These are phyloP conservation scores for Wickerhamiella domercqiae DNA, from an alignment of 805 yeast species.

Conservation along the genomic window DNA sequence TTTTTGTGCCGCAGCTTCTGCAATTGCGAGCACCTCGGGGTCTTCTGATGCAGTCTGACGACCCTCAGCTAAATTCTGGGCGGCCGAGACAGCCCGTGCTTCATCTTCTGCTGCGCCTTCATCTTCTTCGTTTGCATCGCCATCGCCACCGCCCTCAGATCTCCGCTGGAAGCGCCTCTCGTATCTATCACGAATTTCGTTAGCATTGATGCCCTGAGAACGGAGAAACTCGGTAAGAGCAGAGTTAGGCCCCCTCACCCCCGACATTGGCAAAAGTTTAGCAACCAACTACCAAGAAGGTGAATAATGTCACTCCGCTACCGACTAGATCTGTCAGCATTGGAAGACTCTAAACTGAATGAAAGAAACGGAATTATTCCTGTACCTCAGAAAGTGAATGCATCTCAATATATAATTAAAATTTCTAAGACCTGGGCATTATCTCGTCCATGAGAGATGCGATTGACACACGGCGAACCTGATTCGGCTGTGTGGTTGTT, in stretches of 20 bases:
- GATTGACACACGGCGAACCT: too few relatives aligned
- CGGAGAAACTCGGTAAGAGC: slow-evolving; percentile 80
- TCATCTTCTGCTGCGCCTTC: slow-evolving; percentile 15
- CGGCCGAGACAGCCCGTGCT: slow-evolving; percentile 7
- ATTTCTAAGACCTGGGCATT: too few relatives aligned
- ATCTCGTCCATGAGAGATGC: too few relatives aligned
- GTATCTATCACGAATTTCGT: slow-evolving; percentile 40
- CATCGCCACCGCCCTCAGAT: slow-evolving; percentile 22
- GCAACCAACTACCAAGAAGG: neutral
- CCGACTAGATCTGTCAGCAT: neutral
- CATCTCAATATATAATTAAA: too few relatives aligned
- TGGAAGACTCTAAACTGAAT: too few relatives aligned
- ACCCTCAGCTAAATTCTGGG: neutral
- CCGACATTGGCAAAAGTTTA: slow-evolving; percentile 9
- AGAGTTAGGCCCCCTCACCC: slow-evolving; percentile 41
- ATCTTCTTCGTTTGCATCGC: slow-evolving; percentile 18
- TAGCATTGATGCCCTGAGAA: slow-evolving; percentile 80
- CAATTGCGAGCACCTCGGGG: slow-evolving; percentile 16
- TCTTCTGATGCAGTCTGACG: slow-evolving; percentile 13
- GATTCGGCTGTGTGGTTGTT: too few relatives aligned
- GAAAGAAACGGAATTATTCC: too few relatives aligned
- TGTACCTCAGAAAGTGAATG: too few relatives aligned
- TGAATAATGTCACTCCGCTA: neutral
- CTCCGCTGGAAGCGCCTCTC: slow-evolving; percentile 11
- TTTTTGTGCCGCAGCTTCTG: slow-evolving; percentile 18